Base-by-base conservation (phyloP, 108 stramenopile genomes). In the Pseudonitzschia multistriata region DNA sequence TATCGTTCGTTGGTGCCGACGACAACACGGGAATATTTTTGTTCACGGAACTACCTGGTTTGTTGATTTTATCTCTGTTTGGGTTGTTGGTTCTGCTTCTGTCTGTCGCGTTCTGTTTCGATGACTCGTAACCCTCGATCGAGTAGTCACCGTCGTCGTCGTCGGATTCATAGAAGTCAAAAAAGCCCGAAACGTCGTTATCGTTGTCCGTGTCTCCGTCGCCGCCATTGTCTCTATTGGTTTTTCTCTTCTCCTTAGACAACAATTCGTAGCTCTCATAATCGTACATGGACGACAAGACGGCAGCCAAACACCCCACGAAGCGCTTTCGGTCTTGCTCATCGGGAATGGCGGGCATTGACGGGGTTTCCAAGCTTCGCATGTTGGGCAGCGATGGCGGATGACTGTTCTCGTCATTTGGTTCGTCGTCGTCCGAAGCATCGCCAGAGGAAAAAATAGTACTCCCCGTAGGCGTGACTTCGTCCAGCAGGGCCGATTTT, bases 301-400 rank as follows among this genome's bases (percentile, higher is more conserved):
- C 74, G 29, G 86, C 88, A 15, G 91, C 91, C 52, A 92, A 56
- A 64, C 91, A 89, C 36, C 88, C 91, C 56, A 85, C 62, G 57
- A 85, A 85, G 56, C 85, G 61, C 55, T 76, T 81, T 47, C 85
- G 65, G 67, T 85, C 85, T 62, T 85, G 77, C 67, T 81, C 76
- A 34, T 73, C 75, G 6, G 85, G 85, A 17, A 85, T 59, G n/a
- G 81, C 78, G 0, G 85, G 81, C 21, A 74, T 1, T 0, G 62
- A 36, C 64, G 76, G 47, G 0, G 35, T 74, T 71, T 81, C 35
- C 10, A 85, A 37, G 15, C 78, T 79, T 39, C 55, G 13, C 67
- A 75, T 62, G 19, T 53, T 61, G 10, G 62, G 49, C 24, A 59
- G 17, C 31, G 7, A 10, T 2, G n/a, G 36, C 0, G 15, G 37